Evolutionary conservation across 768 basidiomycete species (phyloP), one percentile per base, ranked within the genome.

Genomic region (Tricholoma matsutake): DNA sequence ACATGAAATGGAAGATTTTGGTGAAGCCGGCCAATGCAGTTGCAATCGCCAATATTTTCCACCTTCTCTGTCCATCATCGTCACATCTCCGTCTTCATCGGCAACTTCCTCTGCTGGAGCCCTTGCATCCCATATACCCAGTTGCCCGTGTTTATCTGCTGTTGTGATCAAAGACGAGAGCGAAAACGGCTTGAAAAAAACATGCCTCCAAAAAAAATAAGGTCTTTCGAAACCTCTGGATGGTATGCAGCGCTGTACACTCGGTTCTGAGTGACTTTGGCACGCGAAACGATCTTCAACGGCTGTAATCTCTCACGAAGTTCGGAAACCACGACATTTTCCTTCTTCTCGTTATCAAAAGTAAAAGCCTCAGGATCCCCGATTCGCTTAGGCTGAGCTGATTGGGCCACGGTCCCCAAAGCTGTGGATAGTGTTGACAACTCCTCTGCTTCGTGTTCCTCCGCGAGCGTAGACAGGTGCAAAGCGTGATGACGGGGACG

Each of bases 41-140:
- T 94, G 92, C 54, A 94, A 73, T 9, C 86, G 83, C 88, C 89
- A 94, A 67, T 87, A 87, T 71, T 83, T 87, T 3, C 92, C 92
- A n/a, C 82, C 81, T 71, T 88, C 87, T 32, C 70, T 67, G 37
- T 83, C 80, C 20, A 68, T 71, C 10, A 75, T 57, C 6, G 73
- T 65, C 31, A 69, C 59, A 22, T 78, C 74, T 54, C 85, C 85
- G 59, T 91, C 89, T 47, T 89, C 89, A 57, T 89, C 89, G 2
- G 76, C 77, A 1, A 76, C 77, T 65, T 91, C 90, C 31, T 90
- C 89, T 20, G 74, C 65, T 8, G 85, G 75, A 2, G 92, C 91
- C 62, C 83, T 83, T 9, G 92, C 87, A 73, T 94, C 92, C 92
- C 92, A 94, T 35, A 94, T 87, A 2, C 91, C 92, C 41, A 94